Conservation (phyloP, 1,139 yeast genomes). For the Kurtzmaniella quercitrusa region DNA sequence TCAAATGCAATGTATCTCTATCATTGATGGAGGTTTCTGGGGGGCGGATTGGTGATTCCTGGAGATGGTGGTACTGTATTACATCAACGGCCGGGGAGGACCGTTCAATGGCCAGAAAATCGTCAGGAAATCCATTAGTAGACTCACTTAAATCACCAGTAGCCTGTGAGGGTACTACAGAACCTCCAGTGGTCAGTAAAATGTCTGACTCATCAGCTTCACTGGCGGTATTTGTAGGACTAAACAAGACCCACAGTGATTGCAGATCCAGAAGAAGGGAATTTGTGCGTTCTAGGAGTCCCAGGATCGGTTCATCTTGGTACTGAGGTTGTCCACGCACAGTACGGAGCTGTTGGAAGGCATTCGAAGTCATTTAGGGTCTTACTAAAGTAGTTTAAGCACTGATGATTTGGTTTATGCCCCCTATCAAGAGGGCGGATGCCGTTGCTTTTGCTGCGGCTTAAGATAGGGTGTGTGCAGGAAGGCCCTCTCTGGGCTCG, state of each 20-base stretch:
- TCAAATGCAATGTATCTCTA: constrained; percentile 3
- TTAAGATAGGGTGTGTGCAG: constrained; percentile 8
- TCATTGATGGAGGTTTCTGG: background rate
- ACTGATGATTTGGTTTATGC: background rate
- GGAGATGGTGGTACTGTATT: background rate
- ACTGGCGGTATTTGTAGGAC: constrained; percentile 19
- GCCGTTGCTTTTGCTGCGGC: background rate
- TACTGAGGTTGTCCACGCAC: constrained; percentile 4
- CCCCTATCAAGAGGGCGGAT: background rate
- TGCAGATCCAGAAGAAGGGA: constrained; percentile 21
- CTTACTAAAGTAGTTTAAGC: background rate
- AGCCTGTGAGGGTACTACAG: constrained; percentile 5
- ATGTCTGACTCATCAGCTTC: constrained; percentile 29
- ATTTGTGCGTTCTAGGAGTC: constrained; percentile 11
- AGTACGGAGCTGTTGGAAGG: constrained; percentile 8
- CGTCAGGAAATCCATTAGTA: constrained; percentile 8
- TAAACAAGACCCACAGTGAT: constrained; percentile 42
- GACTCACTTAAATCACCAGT: constrained; percentile 5
- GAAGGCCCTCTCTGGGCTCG: background rate
- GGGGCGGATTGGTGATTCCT: background rate
- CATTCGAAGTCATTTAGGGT: constrained; percentile 13
- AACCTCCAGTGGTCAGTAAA: constrained; percentile 34
- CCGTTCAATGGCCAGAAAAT: constrained; percentile 5
- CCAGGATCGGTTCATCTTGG: constrained; percentile 3
- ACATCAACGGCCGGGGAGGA: constrained; percentile 6